A percentile compares a stretch with the other conserved stretches of the same genome.
Conservation (phyloP, 2,329 filamentous ascomycete species). For the Fusarium oligoseptatum region DNA sequence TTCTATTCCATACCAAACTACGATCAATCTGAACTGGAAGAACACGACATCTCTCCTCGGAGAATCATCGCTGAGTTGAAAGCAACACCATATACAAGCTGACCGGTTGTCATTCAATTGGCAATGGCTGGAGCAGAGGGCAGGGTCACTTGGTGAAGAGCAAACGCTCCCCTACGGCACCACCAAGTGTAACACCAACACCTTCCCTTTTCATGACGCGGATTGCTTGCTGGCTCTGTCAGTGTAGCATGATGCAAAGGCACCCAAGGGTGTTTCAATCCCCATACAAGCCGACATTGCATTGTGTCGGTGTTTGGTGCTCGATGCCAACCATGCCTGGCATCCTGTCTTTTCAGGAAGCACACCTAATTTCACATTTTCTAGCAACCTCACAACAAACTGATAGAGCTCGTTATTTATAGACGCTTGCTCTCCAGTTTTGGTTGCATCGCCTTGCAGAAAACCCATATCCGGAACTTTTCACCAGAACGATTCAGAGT, state of each 20-base stretch:
- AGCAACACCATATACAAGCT: neutral
- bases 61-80: neutral
- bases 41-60: neutral
- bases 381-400: neutral
- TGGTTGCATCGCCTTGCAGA: neutral
- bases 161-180: neutral
- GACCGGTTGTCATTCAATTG: neutral
- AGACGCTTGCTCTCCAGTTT: neutral
- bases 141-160: neutral
- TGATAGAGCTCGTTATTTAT: neutral
- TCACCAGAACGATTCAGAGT: neutral
- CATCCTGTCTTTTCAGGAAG: neutral
- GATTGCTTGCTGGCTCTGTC: neutral
- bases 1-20: neutral
- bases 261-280: neutral
- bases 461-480: neutral
- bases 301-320: neutral
- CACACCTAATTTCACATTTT: neutral
- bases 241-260: neutral
- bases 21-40: neutral
- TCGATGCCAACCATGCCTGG: neutral
- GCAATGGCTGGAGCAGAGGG: neutral
- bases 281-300: neutral
- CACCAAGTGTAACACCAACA: neutral
- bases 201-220: neutral